These are phyloP conservation scores for Cryptococcus amylolentus DNA, from an alignment of 1,284 basidiomycete species.

Conservation along the genomic window DNA sequence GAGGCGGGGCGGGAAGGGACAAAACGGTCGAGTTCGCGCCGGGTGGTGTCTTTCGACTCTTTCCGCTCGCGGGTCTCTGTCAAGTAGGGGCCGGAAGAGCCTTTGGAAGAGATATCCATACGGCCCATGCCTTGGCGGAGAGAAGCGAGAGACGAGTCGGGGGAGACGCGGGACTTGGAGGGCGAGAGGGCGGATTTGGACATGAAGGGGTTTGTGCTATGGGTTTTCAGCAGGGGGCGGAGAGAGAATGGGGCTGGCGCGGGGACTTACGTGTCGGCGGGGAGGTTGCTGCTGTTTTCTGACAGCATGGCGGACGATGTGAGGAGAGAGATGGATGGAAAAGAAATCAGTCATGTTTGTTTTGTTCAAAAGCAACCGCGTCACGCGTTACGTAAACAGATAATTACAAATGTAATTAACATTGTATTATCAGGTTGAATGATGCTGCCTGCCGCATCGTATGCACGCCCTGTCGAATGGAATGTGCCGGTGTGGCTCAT, in stretches of 20 bases:
- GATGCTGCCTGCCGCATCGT: too few species aligned
- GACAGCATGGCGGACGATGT: slow-evolving; percentile 12
- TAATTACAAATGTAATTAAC: too few species aligned
- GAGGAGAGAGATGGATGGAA: background rate
- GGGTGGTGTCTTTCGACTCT: slow-evolving; percentile 20
- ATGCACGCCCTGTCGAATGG: too few species aligned
- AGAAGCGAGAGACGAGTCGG: slow-evolving; percentile 23
- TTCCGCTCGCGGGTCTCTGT: slow-evolving; percentile 7
- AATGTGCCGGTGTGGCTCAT: too few species aligned
- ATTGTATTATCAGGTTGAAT: too few species aligned
- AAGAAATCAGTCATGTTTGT: background rate
- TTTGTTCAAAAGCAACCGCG: slow-evolving; percentile 20
- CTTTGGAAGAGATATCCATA: slow-evolving; percentile 37
- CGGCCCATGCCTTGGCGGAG: slow-evolving; percentile 41
- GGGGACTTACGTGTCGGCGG: slow-evolving; percentile 23
- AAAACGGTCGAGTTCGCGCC: slow-evolving; percentile 44
- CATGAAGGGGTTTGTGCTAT: slow-evolving; percentile 38
- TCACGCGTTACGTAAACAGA: background rate
- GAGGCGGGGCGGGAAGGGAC: slow-evolving; percentile 44
- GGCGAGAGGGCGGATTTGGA: slow-evolving; percentile 14
- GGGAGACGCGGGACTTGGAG: slow-evolving; percentile 5
- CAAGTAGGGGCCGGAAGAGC: slow-evolving; percentile 19
- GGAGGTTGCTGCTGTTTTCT: slow-evolving; percentile 10
- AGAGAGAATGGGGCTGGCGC: background rate
- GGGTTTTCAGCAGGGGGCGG: background rate